These are phyloP conservation scores for Aspergillus coremiiformis DNA, from an alignment of 495 filamentous ascomycete species.

Conservation along the genomic window DNA sequence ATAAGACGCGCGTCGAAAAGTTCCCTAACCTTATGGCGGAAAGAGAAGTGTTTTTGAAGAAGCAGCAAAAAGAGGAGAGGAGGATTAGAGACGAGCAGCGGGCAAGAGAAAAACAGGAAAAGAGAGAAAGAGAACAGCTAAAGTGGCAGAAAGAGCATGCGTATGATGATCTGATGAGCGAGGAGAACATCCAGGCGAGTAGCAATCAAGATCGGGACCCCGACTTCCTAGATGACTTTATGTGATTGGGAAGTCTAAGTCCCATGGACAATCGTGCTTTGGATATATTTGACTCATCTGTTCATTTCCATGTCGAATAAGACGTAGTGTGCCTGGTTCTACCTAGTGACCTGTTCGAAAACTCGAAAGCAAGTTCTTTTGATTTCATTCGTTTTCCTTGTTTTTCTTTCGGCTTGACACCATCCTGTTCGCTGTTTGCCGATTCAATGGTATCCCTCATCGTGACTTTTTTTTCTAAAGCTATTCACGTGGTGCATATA, in stretches of 20 bases:
- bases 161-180: constrained; percentile 67
- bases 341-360: too few relatives aligned
- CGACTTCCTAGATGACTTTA: constrained; percentile 47
- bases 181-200: constrained; percentile 38
- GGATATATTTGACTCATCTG: not conserved
- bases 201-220: constrained; percentile 46
- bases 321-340: not conserved
- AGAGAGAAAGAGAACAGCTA: constrained; percentile 73
- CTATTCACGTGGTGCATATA: not conserved
- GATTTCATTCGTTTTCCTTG: not conserved
- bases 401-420: not conserved
- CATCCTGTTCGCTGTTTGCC: not conserved
- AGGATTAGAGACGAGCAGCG: constrained; percentile 60
- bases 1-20: constrained; percentile 87
- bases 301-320: not conserved
- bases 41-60: constrained; percentile 64
- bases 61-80: constrained; percentile 61
- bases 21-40: constrained; percentile 73
- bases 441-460: too few relatives aligned
- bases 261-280: not conserved
- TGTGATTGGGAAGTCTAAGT: constrained; percentile 28
- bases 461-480: too few relatives aligned
- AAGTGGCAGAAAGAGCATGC: constrained; percentile 93
- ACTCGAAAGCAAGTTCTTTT: too few relatives aligned
- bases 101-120: constrained; percentile 71